Evolutionary conservation across 768 basidiomycete species (phyloP).

Genomic region (Russula sp.): DNA sequence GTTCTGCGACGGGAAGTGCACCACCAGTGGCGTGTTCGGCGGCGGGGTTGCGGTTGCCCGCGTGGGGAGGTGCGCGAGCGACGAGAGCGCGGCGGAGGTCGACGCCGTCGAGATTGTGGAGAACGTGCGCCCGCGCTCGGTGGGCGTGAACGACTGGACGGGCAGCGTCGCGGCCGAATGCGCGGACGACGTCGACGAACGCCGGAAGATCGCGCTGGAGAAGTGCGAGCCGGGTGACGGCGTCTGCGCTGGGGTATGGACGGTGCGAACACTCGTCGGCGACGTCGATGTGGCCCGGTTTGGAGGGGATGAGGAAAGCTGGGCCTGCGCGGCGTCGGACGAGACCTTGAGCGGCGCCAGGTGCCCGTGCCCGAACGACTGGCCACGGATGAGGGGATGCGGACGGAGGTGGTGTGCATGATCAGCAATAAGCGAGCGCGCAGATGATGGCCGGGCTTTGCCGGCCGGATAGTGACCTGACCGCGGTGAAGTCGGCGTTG

Average conservation of each 20-base stretch:
- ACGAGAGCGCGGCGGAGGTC: constrained; percentile 28
- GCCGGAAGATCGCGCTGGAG: constrained; percentile 33
- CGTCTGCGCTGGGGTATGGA: neutral
- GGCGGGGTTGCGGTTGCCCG: constrained; percentile 29
- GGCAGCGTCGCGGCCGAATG: constrained; percentile 58
- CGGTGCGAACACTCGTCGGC: constrained; percentile 25
- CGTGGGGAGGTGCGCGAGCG: constrained; percentile 39
- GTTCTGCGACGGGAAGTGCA: constrained; percentile 61
- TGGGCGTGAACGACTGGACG: constrained; percentile 28
- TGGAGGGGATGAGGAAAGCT: constrained; percentile 35
- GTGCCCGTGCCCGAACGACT: constrained; percentile 51
- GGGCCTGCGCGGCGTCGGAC: constrained; percentile 41
- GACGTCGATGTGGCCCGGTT: constrained; percentile 27
- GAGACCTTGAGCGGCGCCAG: constrained; percentile 59
- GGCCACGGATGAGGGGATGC: constrained; percentile 72
- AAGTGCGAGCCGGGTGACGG: constrained; percentile 3
- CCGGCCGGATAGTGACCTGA: constrained; percentile 32
- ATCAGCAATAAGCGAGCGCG: constrained; percentile 44
- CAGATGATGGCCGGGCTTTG: constrained; percentile 56
- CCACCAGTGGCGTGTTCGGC: constrained; percentile 40
- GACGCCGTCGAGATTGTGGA: constrained; percentile 31
- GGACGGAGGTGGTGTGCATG: constrained; percentile 45
- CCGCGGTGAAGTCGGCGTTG: constrained; percentile 35
- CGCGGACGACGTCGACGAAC: constrained; percentile 53
- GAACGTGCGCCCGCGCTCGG: constrained; percentile 5